Evolutionary conservation across 495 filamentous ascomycete genomes (phyloP).

Genomic region (Gamarada debralockiae): DNA sequence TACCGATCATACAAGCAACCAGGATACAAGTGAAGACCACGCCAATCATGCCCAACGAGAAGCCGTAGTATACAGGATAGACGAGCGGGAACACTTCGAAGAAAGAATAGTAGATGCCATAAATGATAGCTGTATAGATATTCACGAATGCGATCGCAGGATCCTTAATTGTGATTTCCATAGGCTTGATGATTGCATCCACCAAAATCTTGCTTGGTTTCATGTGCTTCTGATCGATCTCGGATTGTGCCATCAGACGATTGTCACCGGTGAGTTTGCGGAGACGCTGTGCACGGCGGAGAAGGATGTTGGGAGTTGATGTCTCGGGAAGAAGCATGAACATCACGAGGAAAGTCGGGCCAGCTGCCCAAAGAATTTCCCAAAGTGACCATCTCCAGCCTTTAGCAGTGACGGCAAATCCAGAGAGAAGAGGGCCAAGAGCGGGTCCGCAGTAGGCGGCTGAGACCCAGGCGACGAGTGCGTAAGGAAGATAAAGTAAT

Average conservation of each 20-base stretch:
- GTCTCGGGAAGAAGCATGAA: conserved; percentile 44
- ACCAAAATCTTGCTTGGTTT: conserved; percentile 41
- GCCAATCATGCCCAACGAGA: conserved; percentile 58
- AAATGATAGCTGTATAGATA: conserved; percentile 58
- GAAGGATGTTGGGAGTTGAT: conserved; percentile 41
- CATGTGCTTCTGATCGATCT: conserved; percentile 49
- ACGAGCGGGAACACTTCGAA: conserved; percentile 76
- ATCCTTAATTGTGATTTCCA: conserved; percentile 61
- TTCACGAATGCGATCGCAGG: conserved; percentile 60
- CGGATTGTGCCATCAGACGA: conserved; percentile 46
- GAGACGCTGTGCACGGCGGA: conserved; percentile 35
- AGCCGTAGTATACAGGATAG: conserved; percentile 57
- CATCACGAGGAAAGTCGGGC: conserved; percentile 41
- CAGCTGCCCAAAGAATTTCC: conserved; percentile 50
- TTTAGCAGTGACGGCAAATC: conserved; percentile 56
- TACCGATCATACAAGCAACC: conserved; percentile 50
- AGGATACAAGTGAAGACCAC: conserved; percentile 62
- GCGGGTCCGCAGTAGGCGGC: conserved; percentile 45
- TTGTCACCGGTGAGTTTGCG: conserved; percentile 39
- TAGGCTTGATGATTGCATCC: conserved; percentile 57
- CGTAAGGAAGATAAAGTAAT: conserved; percentile 66
- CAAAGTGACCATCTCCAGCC: conserved; percentile 56
- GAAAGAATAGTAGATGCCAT: conserved; percentile 67
- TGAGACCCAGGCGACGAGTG: conserved; percentile 57
- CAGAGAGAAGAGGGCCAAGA: conserved; percentile 59